phyloP scores from a whole-genome alignment of 2,329 filamentous ascomycete species.

The Hortaea sp. region DNA sequence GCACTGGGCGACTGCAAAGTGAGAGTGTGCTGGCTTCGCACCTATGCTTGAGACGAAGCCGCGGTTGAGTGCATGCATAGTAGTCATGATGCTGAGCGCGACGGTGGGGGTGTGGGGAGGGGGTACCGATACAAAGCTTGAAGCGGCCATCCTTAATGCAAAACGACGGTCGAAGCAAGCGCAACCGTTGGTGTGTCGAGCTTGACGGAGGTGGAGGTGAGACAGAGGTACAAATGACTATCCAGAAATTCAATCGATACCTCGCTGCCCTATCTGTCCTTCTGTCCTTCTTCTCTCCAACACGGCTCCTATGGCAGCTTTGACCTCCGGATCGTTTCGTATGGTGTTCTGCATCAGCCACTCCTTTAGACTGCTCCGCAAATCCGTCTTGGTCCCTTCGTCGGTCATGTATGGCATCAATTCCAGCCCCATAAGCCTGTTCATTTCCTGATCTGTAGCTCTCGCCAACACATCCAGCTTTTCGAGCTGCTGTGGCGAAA shows the following conservation, averaged over 20 bases:
- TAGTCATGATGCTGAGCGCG: no score
- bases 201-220: background rate
- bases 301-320: constrained; percentile 62
- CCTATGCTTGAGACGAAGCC: no score
- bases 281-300: constrained; percentile 37
- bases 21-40: no score
- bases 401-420: constrained; percentile 74
- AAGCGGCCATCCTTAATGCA: no score
- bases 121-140: no score
- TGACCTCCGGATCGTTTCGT: constrained; percentile 67
- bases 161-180: no score
- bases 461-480: constrained; percentile 52
- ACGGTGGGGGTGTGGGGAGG: no score
- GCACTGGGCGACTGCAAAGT: no score
- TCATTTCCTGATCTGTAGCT: constrained; percentile 58
- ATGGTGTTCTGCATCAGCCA: constrained; percentile 85
- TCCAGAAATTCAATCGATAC: background rate
- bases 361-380: constrained; percentile 67
- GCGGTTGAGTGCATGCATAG: no score
- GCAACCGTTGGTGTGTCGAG: background rate
- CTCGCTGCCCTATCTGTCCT: background rate
- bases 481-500: constrained; percentile 53
- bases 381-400: constrained; percentile 48
- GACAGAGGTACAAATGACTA: background rate
- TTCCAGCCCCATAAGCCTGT: constrained; percentile 63